These are phyloP conservation scores for Pichia rugopelliculosa DNA, from an alignment of 805 yeast genomes.

Conservation along the genomic window DNA sequence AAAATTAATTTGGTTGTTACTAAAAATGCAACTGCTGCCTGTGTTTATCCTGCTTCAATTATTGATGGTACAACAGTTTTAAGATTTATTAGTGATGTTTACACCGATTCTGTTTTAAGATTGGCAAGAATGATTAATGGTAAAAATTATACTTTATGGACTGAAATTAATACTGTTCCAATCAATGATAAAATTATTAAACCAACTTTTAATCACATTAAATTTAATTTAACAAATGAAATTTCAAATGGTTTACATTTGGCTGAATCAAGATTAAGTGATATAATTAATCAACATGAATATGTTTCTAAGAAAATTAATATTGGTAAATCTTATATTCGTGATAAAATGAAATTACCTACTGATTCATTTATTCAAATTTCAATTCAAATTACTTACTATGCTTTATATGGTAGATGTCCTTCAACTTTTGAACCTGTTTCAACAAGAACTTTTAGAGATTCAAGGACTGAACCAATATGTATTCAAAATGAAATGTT, in stretches of 20 bases:
- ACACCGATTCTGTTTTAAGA: constrained; percentile 49
- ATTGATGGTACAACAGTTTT: constrained; percentile 55
- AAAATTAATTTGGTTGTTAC: constrained; percentile 49
- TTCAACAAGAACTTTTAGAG: constrained; percentile 60
- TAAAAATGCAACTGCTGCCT: constrained; percentile 49
- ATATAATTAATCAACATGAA: constrained; percentile 51
- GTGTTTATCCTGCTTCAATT: constrained; percentile 51
- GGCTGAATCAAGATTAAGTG: constrained; percentile 53
- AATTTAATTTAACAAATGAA: constrained; percentile 38
- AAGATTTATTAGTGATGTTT: constrained; percentile 49
- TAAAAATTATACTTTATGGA: constrained; percentile 47
- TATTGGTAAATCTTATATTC: constrained; percentile 29
- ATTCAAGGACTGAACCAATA: constrained; percentile 63
- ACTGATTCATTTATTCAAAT: constrained; percentile 47
- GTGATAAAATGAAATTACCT: constrained; percentile 35
- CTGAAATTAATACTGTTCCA: constrained; percentile 33
- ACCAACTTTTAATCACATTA: constrained; percentile 29
- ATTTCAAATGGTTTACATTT: constrained; percentile 41
- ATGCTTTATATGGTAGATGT: constrained; percentile 47
- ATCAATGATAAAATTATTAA: constrained; percentile 27
- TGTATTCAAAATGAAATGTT: constrained; percentile 53
- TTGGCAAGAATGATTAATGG: constrained; percentile 54
- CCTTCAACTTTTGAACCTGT: constrained; percentile 38
- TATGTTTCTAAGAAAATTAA: constrained; percentile 33
- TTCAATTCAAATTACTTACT: constrained; percentile 45